Base-by-base conservation (phyloP, 352 stramenopile species). In the Peronosclerospora sorghi region DNA sequence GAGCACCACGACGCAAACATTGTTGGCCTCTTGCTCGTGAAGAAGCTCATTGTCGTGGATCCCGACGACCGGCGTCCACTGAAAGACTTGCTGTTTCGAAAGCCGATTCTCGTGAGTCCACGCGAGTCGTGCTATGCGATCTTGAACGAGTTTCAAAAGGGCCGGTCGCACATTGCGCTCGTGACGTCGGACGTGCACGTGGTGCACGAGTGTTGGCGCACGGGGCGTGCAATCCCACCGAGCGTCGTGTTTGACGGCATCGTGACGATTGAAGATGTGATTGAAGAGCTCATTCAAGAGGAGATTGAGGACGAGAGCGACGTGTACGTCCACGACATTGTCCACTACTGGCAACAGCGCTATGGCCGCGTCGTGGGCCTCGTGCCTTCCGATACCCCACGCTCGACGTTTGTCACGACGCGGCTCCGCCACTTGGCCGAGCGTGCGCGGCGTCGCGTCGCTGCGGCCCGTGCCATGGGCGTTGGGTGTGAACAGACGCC, bases 301-400 rank as follows among this genome's bases (percentile, higher is more conserved):
- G 73, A 93, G 42, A 96, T 97, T 48, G 74, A 87, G 44, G 89
- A 97, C 55, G 89, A 97, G 55, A 82, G 58, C 32, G 89, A 92
- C 45, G 56, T 83, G 28, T 85, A 79, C 36, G 68, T 81, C 2
- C 65, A 78, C 32, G 68, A 66, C 26, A 75, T 84, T 19, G 66
- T 84, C 19, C 45, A 82, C 45, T 80, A 82, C 51, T 80, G 72
- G 68, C 45, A 66, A 32, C 38, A 51, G 19, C 62, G 59, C 30
- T 59, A 55, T 5, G 55, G 43, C 14, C 58, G 47, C 17, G 44
- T 46, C 7, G 41, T 59, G n/a, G n/a, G n/a, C n/a, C n/a, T n/a
- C n/a, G n/a, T n/a, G n/a, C n/a, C n/a, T n/a, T n/a, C n/a, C 1
- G 60, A 73, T 19, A 60, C 61, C 6, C 53, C 56, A 12, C 56